These are phyloP conservation scores for Chlorella sp. DNA, from an alignment of 139 green algal genomes.

Conservation along the genomic window DNA sequence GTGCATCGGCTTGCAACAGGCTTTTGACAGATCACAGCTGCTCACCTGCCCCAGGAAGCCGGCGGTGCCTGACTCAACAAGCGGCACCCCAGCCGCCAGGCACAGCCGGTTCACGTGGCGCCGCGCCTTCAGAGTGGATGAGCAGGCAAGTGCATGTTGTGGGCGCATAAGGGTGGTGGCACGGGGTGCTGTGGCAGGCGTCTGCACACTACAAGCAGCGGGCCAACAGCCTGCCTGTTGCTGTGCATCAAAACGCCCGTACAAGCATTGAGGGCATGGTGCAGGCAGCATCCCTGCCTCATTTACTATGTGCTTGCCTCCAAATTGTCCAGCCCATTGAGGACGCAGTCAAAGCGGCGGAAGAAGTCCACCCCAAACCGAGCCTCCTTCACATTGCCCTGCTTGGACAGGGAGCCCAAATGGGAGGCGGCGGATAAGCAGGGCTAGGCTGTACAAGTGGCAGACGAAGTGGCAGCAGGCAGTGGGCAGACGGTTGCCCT, in stretches of 20 bases:
- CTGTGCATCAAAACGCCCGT: too few relatives aligned
- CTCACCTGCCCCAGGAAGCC: conserved; percentile 92
- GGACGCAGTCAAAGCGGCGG: conserved; percentile 89
- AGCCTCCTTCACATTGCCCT: conserved; percentile 77
- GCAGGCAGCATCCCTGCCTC: too few relatives aligned
- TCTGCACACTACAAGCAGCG: too few relatives aligned
- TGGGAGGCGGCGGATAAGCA: too few relatives aligned
- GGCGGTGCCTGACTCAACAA: conserved; percentile 96
- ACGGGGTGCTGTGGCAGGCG: too few relatives aligned
- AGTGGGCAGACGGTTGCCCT: not conserved
- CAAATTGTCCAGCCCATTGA: conserved; percentile 99
- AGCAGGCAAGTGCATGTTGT: too few relatives aligned
- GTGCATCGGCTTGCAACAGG: too few relatives aligned
- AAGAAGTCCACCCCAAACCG: conserved; percentile 93
- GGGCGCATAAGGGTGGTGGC: too few relatives aligned
- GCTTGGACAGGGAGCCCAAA: not conserved
- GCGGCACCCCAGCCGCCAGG: conserved; percentile 85
- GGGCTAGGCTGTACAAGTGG: not conserved
- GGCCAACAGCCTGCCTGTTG: too few relatives aligned
- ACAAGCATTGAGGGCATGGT: too few relatives aligned
- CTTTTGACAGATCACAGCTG: too few relatives aligned
- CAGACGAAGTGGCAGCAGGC: not conserved
- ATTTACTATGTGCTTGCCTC: too few relatives aligned
- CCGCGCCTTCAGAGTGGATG: conserved; percentile 56
- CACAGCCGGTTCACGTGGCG: conserved; percentile 94